A percentile compares a stretch with the other conserved stretches of the same genome.
These are phyloP conservation scores for Takakia lepidozioides DNA, from an alignment of 225 moss, liverwort and hornwort species.

Conservation along the genomic window DNA sequence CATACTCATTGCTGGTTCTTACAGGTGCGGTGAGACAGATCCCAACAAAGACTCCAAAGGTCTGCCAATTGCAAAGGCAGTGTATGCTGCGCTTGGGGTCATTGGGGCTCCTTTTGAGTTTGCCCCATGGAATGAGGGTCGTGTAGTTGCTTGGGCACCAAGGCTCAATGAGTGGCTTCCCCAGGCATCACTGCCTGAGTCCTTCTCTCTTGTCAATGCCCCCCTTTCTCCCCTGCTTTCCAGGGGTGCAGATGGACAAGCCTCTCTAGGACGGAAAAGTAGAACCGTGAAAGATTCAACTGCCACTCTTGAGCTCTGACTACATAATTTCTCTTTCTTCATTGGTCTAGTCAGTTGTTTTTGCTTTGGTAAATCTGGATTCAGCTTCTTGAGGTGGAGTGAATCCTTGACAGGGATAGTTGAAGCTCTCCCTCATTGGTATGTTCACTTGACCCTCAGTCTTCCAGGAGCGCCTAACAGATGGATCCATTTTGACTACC, in stretches of 20 bases:
- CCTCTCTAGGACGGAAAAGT: conserved; percentile 28
- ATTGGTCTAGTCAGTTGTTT: no score
- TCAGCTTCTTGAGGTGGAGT: no score
- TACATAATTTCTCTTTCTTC: no score
- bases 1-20: not conserved
- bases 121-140: conserved; percentile 81
- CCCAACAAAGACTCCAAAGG: conserved; percentile 50
- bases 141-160: conserved; percentile 55
- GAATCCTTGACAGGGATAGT: no score
- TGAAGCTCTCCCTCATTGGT: no score
- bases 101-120: conserved; percentile 72
- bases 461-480: no score
- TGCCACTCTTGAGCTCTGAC: no score
- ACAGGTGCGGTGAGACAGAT: conserved; percentile 73
- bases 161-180: conserved; percentile 64
- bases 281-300: conserved; percentile 13
- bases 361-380: no score
- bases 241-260: conserved; percentile 36
- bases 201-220: conserved; percentile 40
- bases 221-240: conserved; percentile 32
- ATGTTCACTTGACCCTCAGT: no score
- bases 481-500: no score
- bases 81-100: conserved; percentile 46
- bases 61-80: conserved; percentile 71
- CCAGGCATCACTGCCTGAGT: conserved; percentile 34